Evolutionary conservation across 495 filamentous ascomycete genomes (phyloP).

Genomic region (Parathielavia hyrcaniae): DNA sequence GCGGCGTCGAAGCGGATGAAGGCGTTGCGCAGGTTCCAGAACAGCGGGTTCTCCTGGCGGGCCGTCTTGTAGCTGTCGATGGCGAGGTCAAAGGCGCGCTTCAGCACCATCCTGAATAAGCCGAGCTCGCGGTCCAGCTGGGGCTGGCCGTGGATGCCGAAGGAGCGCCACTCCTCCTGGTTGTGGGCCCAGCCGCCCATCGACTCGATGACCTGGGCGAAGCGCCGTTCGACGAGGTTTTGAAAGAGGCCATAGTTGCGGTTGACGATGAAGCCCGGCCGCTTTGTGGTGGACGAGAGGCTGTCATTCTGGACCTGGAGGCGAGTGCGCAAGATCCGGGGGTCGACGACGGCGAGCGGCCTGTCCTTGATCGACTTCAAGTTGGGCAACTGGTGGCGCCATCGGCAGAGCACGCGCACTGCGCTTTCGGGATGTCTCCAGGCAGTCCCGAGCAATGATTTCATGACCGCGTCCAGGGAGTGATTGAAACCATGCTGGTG

Average conservation of each 20-base stretch:
- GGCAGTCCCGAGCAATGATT: slow-evolving; percentile 22
- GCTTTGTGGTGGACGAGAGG: neutral
- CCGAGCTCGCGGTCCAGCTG: slow-evolving; percentile 32
- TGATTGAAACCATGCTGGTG: slow-evolving; percentile 23
- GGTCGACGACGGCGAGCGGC: neutral
- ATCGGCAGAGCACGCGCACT: slow-evolving; percentile 11
- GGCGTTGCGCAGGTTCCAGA: slow-evolving; percentile 51
- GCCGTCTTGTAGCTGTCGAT: slow-evolving; percentile 25
- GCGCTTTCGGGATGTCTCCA: slow-evolving; percentile 20
- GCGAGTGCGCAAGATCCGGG: neutral
- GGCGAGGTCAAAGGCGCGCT: slow-evolving; percentile 35
- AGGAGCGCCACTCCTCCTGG: slow-evolving; percentile 28
- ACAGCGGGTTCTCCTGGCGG: slow-evolving; percentile 43
- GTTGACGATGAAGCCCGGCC: neutral
- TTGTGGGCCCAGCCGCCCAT: slow-evolving; percentile 16
- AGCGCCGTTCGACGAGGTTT: slow-evolving; percentile 22
- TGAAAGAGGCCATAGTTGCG: slow-evolving; percentile 31
- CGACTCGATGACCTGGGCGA: slow-evolving; percentile 14
- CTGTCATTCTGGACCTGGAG: neutral
- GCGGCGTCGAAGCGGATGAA: slow-evolving; percentile 45
- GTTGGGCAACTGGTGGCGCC: slow-evolving; percentile 3
- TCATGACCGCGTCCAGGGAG: slow-evolving; percentile 26
- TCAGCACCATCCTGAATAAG: slow-evolving; percentile 35
- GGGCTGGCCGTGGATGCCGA: slow-evolving; percentile 28
- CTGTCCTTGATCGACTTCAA: neutral